Evolutionary conservation across 73 alveolate species (phyloP).

Genomic region (Paraurostyla sp.): DNA sequence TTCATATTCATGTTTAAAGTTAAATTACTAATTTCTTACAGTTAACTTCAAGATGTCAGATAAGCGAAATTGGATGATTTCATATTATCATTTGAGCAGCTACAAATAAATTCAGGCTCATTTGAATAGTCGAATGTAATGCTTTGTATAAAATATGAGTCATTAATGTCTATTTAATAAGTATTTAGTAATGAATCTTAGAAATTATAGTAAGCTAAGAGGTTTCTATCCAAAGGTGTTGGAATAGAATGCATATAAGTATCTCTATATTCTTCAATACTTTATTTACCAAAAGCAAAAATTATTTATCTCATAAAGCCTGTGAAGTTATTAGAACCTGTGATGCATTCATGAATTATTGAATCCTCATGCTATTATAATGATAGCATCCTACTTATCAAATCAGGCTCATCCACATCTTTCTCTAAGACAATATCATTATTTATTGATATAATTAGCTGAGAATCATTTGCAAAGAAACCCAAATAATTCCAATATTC

Average conservation of each 20-base stretch:
- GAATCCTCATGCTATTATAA: neutral
- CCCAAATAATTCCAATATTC: neutral
- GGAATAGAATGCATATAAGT: neutral
- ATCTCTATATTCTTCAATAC: neutral
- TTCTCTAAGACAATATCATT: neutral
- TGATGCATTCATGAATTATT: neutral
- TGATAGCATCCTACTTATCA: neutral
- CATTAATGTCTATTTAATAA: neutral
- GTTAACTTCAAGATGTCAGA: neutral
- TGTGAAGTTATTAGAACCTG: neutral
- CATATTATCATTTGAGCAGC: neutral
- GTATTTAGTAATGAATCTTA: neutral
- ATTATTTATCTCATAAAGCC: conserved; percentile 24
- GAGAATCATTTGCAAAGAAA: neutral
- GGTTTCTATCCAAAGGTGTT: neutral
- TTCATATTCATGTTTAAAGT: neutral
- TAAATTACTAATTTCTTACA: neutral
- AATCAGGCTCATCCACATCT: neutral
- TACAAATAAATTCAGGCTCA: conserved; percentile 24
- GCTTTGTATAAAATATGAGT: neutral
- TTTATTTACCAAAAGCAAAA: neutral
- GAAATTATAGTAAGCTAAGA: neutral
- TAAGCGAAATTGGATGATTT: neutral
- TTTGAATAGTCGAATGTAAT: neutral
- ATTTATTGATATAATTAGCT: neutral